A percentile compares a stretch with the other conserved stretches of the same genome.
Evolutionary conservation across 345 rosid genomes (phyloP).

Genomic region (Eucalyptus marginata): DNA sequence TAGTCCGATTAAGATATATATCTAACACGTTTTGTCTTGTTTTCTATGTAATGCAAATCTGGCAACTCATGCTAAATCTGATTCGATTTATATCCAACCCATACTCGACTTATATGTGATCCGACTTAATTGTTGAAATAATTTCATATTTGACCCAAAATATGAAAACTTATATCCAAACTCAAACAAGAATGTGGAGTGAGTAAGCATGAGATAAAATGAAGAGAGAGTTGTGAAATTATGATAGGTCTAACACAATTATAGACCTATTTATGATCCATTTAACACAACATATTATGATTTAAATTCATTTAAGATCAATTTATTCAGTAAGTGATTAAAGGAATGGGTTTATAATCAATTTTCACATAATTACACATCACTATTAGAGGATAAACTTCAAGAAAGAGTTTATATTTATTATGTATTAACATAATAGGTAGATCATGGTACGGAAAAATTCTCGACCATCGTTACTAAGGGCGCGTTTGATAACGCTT

Average conservation of each 20-base stretch:
- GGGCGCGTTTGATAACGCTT: too few relatives aligned
- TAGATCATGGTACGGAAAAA: background rate
- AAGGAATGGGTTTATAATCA: fast-evolving
- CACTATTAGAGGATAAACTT: too few relatives aligned
- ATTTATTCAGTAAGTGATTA: background rate
- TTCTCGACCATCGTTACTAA: fast-evolving
- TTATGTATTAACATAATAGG: background rate
- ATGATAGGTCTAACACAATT: fast-evolving
- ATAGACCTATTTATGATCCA: fast-evolving
- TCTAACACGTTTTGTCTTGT: too few relatives aligned
- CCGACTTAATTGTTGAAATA: fast-evolving
- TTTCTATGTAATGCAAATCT: fast-evolving
- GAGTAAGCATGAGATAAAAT: background rate
- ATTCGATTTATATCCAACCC: fast-evolving
- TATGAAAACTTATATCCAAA: too few relatives aligned
- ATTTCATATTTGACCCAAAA: fast-evolving
- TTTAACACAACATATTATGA: background rate
- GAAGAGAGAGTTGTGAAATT: fast-evolving
- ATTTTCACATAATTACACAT: fast-evolving
- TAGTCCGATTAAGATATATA: fast-evolving
- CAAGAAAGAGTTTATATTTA: background rate
- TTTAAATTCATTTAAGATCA: fast-evolving
- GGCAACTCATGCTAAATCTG: fast-evolving
- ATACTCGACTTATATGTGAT: background rate
- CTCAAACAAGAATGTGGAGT: fast-evolving